A percentile compares a stretch with the other conserved stretches of the same genome.
These are phyloP conservation scores for Cercospora sp. DNA, from an alignment of 2,329 filamentous ascomycete genomes.

Conservation along the genomic window DNA sequence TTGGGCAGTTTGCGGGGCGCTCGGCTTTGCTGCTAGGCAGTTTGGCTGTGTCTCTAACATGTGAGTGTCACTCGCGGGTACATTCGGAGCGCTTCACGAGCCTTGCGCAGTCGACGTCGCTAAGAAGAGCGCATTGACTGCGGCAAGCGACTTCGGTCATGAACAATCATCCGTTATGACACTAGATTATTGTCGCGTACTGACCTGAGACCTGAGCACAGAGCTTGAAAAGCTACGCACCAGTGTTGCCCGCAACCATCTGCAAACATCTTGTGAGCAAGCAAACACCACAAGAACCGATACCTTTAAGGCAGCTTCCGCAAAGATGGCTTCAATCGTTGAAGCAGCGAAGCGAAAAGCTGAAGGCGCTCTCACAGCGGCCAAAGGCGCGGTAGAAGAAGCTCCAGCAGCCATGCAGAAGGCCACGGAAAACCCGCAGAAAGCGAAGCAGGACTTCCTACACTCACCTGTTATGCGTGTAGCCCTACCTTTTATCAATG, in stretches of 20 bases:
- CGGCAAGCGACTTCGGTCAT: slow-evolving; percentile 15
- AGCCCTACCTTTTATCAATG: slow-evolving; percentile 92
- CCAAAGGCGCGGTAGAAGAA: slow-evolving; percentile 38
- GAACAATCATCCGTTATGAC: background rate
- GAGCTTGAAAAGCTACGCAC: background rate
- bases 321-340: slow-evolving; percentile 40
- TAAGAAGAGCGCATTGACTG: background rate
- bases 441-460: slow-evolving; percentile 61
- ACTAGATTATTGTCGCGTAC: background rate
- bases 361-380: slow-evolving; percentile 34
- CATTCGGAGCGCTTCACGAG: slow-evolving; percentile 16
- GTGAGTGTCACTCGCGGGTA: slow-evolving; percentile 20
- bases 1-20: slow-evolving; percentile 7
- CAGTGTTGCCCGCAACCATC: background rate
- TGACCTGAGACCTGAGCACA: slow-evolving; percentile 8
- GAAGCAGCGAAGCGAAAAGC: slow-evolving; percentile 46
- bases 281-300: background rate
- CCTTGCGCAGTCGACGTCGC: slow-evolving; percentile 7
- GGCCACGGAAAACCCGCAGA: slow-evolving; percentile 51
- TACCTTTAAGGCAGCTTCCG: background rate
- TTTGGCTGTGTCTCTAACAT: slow-evolving; percentile 16
- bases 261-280: slow-evolving; percentile 1
- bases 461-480: slow-evolving; percentile 77
- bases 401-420: slow-evolving; percentile 38
- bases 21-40: slow-evolving; percentile 20